Conservation (phyloP, 345 rosid species). For the Eucalyptus guilfoylei region DNA sequence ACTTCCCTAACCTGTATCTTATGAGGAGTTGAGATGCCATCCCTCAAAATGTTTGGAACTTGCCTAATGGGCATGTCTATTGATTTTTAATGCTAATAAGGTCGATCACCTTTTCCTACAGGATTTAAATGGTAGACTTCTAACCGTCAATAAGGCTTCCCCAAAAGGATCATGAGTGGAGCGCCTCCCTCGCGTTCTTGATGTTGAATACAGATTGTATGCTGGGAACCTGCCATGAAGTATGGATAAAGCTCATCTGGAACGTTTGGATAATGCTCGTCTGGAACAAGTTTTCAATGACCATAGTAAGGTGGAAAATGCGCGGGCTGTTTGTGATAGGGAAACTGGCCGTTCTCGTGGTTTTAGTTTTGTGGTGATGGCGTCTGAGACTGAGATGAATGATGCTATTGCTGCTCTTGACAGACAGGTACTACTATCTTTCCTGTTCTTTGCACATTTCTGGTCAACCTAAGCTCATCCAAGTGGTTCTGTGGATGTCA, state of each 20-base stretch:
- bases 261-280: constrained; percentile 57
- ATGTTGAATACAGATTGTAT: constrained; percentile 43
- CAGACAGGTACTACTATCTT: constrained; percentile 51
- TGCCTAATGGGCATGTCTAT: not conserved
- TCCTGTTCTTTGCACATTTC: not conserved
- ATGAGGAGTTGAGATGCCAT: not conserved
- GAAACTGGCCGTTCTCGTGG: constrained; percentile 92
- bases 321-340: constrained; percentile 66
- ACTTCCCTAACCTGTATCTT: not conserved
- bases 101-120: not conserved
- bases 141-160: constrained; percentile 83
- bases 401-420: constrained; percentile 93
- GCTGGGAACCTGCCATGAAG: constrained; percentile 89
- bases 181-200: constrained; percentile 42
- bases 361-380: constrained; percentile 87
- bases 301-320: constrained; percentile 72
- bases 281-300: constrained; percentile 75
- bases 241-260: constrained; percentile 57
- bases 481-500: not conserved
- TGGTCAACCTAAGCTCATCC: not conserved
- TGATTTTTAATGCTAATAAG: not conserved
- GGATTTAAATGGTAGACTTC: constrained; percentile 59
- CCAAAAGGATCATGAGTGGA: constrained; percentile 66
- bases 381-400: constrained; percentile 58
- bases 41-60: not conserved